These are phyloP conservation scores for Lentinus tigrinus DNA, from an alignment of 768 basidiomycete species.

Conservation along the genomic window DNA sequence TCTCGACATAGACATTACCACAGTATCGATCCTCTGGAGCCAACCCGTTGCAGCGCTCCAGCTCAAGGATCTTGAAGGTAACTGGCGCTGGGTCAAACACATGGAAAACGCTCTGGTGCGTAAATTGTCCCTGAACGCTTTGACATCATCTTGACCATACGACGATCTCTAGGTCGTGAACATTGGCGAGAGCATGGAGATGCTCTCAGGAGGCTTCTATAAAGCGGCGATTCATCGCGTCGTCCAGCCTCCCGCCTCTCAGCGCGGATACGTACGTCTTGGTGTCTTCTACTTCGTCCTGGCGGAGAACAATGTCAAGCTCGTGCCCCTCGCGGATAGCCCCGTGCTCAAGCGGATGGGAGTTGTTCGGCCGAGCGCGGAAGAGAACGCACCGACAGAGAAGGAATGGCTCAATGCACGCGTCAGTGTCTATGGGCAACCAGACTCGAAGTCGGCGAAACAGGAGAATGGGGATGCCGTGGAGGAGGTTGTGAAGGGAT, in stretches of 20 bases:
- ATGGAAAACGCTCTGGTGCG: constrained; percentile 36
- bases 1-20: constrained; percentile 28
- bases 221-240: constrained; percentile 39
- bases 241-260: constrained; percentile 36
- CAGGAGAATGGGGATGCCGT: constrained; percentile 43
- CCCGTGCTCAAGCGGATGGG: constrained; percentile 34
- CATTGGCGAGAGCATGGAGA: constrained; percentile 34
- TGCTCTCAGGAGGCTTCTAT: constrained; percentile 36
- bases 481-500: constrained; percentile 55
- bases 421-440: constrained; percentile 28
- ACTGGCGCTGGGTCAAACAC: constrained; percentile 38
- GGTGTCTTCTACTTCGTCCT: constrained; percentile 38
- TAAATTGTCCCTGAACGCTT: too few species aligned
- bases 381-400: constrained; percentile 27
- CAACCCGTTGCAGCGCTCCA: constrained; percentile 38
- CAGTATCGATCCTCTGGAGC: constrained; percentile 37
- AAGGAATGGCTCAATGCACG: constrained; percentile 33
- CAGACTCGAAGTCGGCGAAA: constrained; percentile 20
- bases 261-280: constrained; percentile 32
- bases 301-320: constrained; percentile 30
- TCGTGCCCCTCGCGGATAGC: constrained; percentile 29
- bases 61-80: constrained; percentile 33
- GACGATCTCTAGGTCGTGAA: constrained; percentile 47
- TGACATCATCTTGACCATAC: too few species aligned
- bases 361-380: constrained; percentile 24